phyloP scores from a whole-genome alignment of 2,329 filamentous ascomycete genomes.

The Fusarium keratoplasticum region DNA sequence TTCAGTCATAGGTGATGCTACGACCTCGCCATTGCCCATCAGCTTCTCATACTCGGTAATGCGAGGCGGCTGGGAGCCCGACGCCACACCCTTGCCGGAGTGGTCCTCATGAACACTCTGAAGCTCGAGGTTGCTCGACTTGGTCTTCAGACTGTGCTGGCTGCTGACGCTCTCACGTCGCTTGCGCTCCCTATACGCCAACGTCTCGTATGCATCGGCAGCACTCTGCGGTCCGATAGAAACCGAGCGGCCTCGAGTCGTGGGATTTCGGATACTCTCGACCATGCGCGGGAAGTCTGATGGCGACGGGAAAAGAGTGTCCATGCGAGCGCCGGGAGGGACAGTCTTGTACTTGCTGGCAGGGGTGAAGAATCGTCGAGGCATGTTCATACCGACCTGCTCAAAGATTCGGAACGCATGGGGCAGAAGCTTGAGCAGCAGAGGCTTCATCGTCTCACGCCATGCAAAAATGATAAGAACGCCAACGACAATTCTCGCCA shows the following conservation, averaged over 20 bases:
- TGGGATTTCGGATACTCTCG: constrained; percentile 82
- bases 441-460: constrained; percentile 90
- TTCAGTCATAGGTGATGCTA: constrained; percentile 48
- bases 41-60: constrained; percentile 76
- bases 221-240: constrained; percentile 95
- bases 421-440: constrained; percentile 80
- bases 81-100: constrained; percentile 55
- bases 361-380: constrained; percentile 89
- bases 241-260: constrained; percentile 77
- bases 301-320: constrained; percentile 92
- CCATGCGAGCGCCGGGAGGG: constrained; percentile 72
- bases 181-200: constrained; percentile 84
- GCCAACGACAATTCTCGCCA: constrained; percentile 79
- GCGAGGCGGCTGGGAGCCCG: constrained; percentile 59
- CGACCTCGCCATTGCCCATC: constrained; percentile 75
- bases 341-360: constrained; percentile 92
- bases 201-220: constrained; percentile 93
- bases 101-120: constrained; percentile 53
- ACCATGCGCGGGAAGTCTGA: constrained; percentile 87
- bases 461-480: constrained; percentile 88
- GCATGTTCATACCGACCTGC: constrained; percentile 80
- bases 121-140: constrained; percentile 57
- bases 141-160: constrained; percentile 60
- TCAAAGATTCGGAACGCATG: constrained; percentile 90
- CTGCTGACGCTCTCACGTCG: constrained; percentile 67